A percentile compares a stretch with the other conserved stretches of the same genome.
Conservation (phyloP, 371 early-diverging fungal genomes). For the Gilbertella persicaria region DNA sequence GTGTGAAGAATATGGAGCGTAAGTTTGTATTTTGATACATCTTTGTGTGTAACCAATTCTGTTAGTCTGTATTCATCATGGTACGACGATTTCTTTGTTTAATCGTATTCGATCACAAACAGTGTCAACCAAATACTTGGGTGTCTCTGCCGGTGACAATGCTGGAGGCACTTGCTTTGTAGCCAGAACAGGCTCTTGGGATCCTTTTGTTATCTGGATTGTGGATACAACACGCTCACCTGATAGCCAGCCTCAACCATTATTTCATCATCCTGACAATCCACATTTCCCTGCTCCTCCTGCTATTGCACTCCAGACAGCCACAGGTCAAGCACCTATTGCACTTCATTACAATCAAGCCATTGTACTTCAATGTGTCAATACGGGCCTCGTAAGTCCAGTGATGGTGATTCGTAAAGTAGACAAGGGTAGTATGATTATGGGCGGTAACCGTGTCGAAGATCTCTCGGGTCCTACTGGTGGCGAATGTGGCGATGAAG, state of each 20-base stretch:
- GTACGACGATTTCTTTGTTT: constrained; percentile 79
- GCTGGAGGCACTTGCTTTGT: constrained; percentile 77
- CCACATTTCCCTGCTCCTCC: constrained; percentile 74
- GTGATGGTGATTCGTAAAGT: constrained; percentile 84
- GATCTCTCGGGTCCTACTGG: constrained; percentile 60
- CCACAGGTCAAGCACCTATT: constrained; percentile 66
- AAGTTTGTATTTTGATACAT: constrained; percentile 25
- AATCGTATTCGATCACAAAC: constrained; percentile 87
- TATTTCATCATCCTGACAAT: constrained; percentile 55
- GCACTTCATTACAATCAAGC: constrained; percentile 85
- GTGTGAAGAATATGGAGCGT: constrained; percentile 81
- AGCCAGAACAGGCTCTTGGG: constrained; percentile 80
- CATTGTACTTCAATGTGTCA: constrained; percentile 79
- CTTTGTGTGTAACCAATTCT: neutral
- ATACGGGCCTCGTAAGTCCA: constrained; percentile 81
- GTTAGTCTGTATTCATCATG: constrained; percentile 83
- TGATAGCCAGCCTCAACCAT: constrained; percentile 20
- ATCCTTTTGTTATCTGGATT: constrained; percentile 88
- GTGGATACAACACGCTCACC: constrained; percentile 65
- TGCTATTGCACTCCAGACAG: constrained; percentile 71
- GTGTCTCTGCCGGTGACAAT: constrained; percentile 47
- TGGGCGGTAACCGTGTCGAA: constrained; percentile 59
- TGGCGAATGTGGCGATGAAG: constrained; percentile 56
- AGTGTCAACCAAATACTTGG: constrained; percentile 84
- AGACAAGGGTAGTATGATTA: constrained; percentile 78